phyloP scores from a whole-genome alignment of 2,329 filamentous ascomycete genomes.

The Pestalotiopsis sp. region DNA sequence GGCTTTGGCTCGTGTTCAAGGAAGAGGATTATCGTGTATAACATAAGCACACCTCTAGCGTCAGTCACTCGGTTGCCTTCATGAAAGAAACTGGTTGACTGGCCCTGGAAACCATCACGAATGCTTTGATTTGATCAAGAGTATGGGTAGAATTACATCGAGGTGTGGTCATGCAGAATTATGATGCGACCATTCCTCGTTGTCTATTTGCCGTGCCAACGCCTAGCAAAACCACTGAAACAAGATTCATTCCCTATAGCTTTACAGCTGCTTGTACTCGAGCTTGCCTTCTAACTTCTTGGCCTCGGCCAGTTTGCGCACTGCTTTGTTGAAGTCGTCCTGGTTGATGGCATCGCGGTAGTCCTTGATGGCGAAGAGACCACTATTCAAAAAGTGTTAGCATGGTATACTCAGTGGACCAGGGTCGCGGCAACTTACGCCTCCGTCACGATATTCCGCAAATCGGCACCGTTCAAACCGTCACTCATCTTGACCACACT shows the following conservation, averaged over 20 bases:
- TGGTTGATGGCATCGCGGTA: constrained; percentile 96
- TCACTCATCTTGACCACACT: constrained; percentile 99
- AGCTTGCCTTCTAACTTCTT: constrained; percentile 99
- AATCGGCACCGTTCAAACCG: constrained; percentile 93
- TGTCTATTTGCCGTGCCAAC: constrained; percentile 10
- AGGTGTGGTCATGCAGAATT: neutral
- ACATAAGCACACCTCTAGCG: neutral
- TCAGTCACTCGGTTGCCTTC: neutral
- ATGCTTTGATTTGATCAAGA: neutral
- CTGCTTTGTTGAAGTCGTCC: constrained; percentile 99
- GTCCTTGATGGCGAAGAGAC: constrained; percentile 97
- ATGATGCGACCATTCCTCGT: neutral
- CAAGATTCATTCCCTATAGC: neutral
- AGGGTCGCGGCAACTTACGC: constrained; percentile 67
- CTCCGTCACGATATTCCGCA: constrained; percentile 97
- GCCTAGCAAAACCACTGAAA: neutral
- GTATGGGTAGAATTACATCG: constrained; percentile 15
- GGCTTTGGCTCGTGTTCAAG: neutral
- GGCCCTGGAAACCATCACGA: neutral
- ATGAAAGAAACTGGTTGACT: neutral
- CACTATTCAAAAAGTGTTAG: constrained; percentile 53
- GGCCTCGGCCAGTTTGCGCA: constrained; percentile 92
- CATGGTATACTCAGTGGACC: neutral
- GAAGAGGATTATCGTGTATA: neutral
- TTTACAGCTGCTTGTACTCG: constrained; percentile 92